phyloP scores from a whole-genome alignment of 768 basidiomycete species.

The Tubosaeta brunneosetosa region DNA sequence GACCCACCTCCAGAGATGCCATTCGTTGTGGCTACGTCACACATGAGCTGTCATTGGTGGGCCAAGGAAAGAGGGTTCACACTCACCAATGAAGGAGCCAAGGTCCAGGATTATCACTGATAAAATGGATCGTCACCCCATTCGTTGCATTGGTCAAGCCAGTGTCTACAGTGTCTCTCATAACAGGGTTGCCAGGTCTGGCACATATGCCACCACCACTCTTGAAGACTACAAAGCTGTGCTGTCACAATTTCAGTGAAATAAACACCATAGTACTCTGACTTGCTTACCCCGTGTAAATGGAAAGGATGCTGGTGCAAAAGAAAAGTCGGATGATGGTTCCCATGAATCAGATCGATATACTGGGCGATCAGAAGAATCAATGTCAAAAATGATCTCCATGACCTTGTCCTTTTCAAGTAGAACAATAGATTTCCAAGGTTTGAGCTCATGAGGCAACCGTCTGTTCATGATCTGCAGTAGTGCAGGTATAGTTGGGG shows the following conservation, averaged over 20 bases:
- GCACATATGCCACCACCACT: constrained; percentile 23
- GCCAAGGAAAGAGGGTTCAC: too few species aligned
- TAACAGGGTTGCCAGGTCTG: constrained; percentile 44
- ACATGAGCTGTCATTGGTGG: neutral
- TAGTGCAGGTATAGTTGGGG: constrained; percentile 14
- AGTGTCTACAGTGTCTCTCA: constrained; percentile 41
- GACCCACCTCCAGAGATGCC: constrained; percentile 16
- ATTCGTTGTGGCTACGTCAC: constrained; percentile 13
- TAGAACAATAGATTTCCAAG: neutral
- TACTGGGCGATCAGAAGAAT: constrained; percentile 3
- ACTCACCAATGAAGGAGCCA: constrained; percentile 27
- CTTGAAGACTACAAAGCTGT: constrained; percentile 43
- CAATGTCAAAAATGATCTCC: constrained; percentile 18
- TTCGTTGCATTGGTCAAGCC: constrained; percentile 8
- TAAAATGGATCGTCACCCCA: constrained; percentile 41
- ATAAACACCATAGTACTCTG: neutral
- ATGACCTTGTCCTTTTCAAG: constrained; percentile 13
- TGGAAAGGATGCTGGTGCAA: constrained; percentile 1
- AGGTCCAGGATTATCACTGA: constrained; percentile 49
- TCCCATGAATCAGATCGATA: constrained; percentile 36
- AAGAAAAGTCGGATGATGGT: neutral
- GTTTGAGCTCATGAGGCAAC: neutral
- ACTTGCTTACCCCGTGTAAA: constrained; percentile 19
- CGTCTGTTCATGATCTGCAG: constrained; percentile 21
- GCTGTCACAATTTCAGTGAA: constrained; percentile 22